Conservation (phyloP, 768 basidiomycete species). For the Boletus huronensis region DNA sequence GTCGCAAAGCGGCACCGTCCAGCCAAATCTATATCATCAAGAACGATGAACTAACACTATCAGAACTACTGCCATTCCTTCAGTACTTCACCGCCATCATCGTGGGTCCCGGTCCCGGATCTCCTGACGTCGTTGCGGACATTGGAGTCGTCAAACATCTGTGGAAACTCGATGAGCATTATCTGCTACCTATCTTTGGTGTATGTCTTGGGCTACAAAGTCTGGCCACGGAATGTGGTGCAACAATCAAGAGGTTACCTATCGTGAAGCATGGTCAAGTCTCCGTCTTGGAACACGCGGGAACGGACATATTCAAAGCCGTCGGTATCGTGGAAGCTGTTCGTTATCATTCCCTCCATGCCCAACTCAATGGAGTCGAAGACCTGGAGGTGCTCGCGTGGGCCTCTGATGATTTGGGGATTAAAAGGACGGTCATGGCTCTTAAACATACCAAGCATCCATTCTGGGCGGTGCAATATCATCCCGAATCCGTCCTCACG, state of each 20-base stretch:
- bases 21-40: conserved; percentile 66
- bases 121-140: conserved; percentile 58
- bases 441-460: conserved; percentile 59
- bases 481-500: conserved; percentile 81
- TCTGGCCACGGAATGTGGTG: conserved; percentile 63
- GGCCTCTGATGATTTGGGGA: conserved; percentile 63
- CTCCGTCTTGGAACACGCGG: conserved; percentile 57
- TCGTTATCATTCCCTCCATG: conserved; percentile 78
- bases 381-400: conserved; percentile 68
- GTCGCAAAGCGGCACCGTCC: conserved; percentile 57
- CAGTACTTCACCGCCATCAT: conserved; percentile 63
- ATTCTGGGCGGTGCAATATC: conserved; percentile 89
- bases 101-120: conserved; percentile 80
- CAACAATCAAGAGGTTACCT: conserved; percentile 50
- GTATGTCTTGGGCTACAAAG: conserved; percentile 85
- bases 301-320: conserved; percentile 57
- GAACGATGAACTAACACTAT: conserved; percentile 58
- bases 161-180: conserved; percentile 56
- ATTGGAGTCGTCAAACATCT: conserved; percentile 67
- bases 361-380: conserved; percentile 42
- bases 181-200: conserved; percentile 70
- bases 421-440: conserved; percentile 74
- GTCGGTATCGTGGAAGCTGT: conserved; percentile 56
- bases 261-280: conserved; percentile 81
- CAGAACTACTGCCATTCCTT: conserved; percentile 52